Percentiles rank a stretch among this genome's conserved stretches.
phyloP scores from a whole-genome alignment of 2,329 filamentous ascomycete species.

The Hypoxylon sp. region DNA sequence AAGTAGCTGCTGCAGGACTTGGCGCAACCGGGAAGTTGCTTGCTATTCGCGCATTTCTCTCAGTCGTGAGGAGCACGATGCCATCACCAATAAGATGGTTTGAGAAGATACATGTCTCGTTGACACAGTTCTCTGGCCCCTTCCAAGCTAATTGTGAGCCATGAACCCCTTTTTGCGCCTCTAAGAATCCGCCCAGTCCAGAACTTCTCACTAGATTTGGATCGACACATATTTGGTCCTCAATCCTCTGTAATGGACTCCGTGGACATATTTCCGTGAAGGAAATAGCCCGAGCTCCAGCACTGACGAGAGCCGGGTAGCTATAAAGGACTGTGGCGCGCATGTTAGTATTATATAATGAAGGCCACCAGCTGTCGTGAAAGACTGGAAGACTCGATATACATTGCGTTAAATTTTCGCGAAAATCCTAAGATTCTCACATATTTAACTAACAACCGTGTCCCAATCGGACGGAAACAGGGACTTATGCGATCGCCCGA shows the following conservation, averaged over 20 bases:
- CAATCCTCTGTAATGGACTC: conserved; percentile 33
- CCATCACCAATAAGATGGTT: conserved; percentile 46
- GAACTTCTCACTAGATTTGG: not conserved
- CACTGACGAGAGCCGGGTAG: conserved; percentile 11
- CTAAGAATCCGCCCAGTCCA: not conserved
- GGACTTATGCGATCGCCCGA: conserved; percentile 7
- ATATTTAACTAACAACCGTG: conserved; percentile 15
- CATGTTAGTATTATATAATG: conserved; percentile 26
- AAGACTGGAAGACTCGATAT: not conserved
- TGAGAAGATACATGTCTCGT: conserved; percentile 49
- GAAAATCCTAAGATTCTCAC: not conserved
- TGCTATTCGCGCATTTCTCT: conserved; percentile 44
- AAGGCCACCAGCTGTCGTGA: not conserved
- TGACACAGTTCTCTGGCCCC: conserved; percentile 48
- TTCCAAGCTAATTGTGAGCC: conserved; percentile 33
- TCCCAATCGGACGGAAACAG: conserved; percentile 14
- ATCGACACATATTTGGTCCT: conserved; percentile 37
- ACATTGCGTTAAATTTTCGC: not conserved
- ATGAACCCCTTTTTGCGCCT: conserved; percentile 1
- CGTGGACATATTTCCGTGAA: conserved; percentile 39
- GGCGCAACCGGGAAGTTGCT: conserved; percentile 28
- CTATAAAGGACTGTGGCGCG: not conserved
- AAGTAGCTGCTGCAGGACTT: conserved; percentile 30
- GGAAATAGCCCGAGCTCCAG: not conserved
- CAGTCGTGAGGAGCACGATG: conserved; percentile 47